These are phyloP conservation scores for Gaertneriomyces semiglobifer DNA, from an alignment of 192 early-diverging fungal genomes.

Conservation along the genomic window DNA sequence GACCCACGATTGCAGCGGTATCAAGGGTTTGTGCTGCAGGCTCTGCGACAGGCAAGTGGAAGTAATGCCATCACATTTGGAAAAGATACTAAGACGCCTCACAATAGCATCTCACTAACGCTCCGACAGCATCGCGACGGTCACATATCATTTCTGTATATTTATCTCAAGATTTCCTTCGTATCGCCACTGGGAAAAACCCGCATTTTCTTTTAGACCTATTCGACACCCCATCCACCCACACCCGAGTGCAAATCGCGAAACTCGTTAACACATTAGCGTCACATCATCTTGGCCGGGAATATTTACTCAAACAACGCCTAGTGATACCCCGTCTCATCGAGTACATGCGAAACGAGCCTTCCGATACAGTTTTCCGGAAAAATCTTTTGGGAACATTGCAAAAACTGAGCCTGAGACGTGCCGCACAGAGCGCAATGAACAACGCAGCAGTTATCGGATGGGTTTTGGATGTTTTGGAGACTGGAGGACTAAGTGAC, in stretches of 20 bases:
- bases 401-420: conserved; percentile 51
- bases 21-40: conserved; percentile 37
- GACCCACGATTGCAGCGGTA: conserved; percentile 9
- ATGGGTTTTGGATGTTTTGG: conserved; percentile 35
- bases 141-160: conserved; percentile 23
- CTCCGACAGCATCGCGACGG: conserved; percentile 5
- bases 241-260: conserved; percentile 30
- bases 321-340: conserved; percentile 31
- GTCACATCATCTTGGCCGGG: conserved; percentile 41
- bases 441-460: conserved; percentile 38
- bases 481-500: conserved; percentile 35
- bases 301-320: conserved; percentile 33
- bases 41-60: conserved; percentile 30
- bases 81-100: too few relatives aligned
- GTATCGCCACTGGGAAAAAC: conserved; percentile 16
- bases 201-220: conserved; percentile 3
- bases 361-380: conserved; percentile 22
- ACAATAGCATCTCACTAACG: conserved; percentile 2
- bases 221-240: conserved; percentile 1
- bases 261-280: conserved; percentile 40
- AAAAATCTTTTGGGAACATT: conserved; percentile 45
- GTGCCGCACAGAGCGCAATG: conserved; percentile 41
- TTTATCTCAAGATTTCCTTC: conserved; percentile 34
- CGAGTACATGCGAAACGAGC: conserved; percentile 24
- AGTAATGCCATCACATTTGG: too few relatives aligned